These are phyloP conservation scores for Suzukiozyma palmioleophila DNA, from an alignment of 1,139 yeast species.

Conservation along the genomic window DNA sequence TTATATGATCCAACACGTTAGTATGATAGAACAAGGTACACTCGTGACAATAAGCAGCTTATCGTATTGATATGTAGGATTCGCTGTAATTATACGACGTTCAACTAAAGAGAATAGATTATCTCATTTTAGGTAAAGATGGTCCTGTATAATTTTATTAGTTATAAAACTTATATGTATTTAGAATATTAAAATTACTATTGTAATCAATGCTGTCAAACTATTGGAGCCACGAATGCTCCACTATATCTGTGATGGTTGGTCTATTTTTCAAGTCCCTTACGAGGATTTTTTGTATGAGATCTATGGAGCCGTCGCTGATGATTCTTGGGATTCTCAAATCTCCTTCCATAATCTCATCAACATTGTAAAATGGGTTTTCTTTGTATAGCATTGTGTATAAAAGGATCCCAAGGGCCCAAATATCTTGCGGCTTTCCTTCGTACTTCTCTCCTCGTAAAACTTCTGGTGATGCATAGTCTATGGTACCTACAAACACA, in stretches of 20 bases:
- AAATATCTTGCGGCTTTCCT: slow-evolving; percentile 92
- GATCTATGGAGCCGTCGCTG: slow-evolving; percentile 52
- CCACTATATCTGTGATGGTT: slow-evolving; percentile 61
- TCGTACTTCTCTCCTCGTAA: slow-evolving; percentile 81
- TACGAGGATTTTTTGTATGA: slow-evolving; percentile 62
- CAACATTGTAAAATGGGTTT: slow-evolving; percentile 91
- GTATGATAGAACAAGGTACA: too few species aligned
- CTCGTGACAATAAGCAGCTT: too few species aligned
- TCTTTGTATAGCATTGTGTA: slow-evolving; percentile 92
- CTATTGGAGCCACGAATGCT: slow-evolving; percentile 60
- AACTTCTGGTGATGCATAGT: slow-evolving; percentile 96
- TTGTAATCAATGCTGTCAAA: too few species aligned
- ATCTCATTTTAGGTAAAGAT: too few species aligned
- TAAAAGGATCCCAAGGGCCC: slow-evolving; percentile 91
- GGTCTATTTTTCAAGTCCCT: slow-evolving; percentile 67
- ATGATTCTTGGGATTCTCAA: slow-evolving; percentile 62
- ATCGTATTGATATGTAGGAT: too few species aligned
- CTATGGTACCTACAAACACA: slow-evolving; percentile 94
- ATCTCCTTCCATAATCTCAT: slow-evolving; percentile 90
- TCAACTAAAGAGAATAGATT: too few species aligned
- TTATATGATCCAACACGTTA: not conserved
- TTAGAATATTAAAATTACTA: not conserved
- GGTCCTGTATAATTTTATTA: not conserved
- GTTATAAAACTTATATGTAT: not conserved
- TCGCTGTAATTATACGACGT: too few species aligned